Conservation (phyloP, 1,284 basidiomycete genomes). For the Cutaneotrichosporon mucoides region DNA sequence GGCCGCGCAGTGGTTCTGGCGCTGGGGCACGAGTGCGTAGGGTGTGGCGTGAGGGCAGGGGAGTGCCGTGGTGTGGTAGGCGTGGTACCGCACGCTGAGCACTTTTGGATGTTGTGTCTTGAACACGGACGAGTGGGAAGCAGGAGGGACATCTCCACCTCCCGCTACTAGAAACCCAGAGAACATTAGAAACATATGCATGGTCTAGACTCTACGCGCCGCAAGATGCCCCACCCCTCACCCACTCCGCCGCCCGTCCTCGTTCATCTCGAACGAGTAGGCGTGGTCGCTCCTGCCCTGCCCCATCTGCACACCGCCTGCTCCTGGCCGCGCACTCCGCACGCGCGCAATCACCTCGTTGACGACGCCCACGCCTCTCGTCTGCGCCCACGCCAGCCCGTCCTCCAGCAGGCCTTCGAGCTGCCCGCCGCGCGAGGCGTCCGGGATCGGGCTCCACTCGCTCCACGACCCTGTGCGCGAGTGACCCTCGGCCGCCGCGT, state of each 20-base stretch:
- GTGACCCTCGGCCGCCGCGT: background rate
- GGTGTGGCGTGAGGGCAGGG: too few relatives aligned
- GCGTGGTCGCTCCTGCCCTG: background rate
- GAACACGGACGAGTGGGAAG: too few relatives aligned
- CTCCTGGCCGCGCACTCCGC: background rate
- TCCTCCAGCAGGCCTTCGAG: conserved; percentile 19
- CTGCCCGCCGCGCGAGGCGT: background rate
- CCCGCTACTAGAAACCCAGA: background rate
- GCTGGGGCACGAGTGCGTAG: conserved; percentile 13
- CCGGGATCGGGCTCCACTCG: background rate
- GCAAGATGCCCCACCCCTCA: background rate
- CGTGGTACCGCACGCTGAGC: too few relatives aligned
- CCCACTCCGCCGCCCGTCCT: background rate
- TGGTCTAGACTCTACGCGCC: conserved; percentile 9
- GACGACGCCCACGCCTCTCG: conserved; percentile 14
- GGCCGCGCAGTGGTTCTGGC: conserved; percentile 43
- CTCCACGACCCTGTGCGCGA: conserved; percentile 1
- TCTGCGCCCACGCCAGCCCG: conserved; percentile 18
- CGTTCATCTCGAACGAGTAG: conserved; percentile 8
- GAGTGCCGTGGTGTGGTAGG: too few relatives aligned
- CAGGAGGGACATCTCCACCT: too few relatives aligned
- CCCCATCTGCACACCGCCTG: background rate
- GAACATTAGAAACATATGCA: background rate
- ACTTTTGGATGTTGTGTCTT: too few relatives aligned
- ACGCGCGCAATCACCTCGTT: conserved; percentile 19